A percentile compares a stretch with the other conserved stretches of the same genome.
phyloP scores from a whole-genome alignment of 2,329 filamentous ascomycete species.

The Niveomyces coronatus region DNA sequence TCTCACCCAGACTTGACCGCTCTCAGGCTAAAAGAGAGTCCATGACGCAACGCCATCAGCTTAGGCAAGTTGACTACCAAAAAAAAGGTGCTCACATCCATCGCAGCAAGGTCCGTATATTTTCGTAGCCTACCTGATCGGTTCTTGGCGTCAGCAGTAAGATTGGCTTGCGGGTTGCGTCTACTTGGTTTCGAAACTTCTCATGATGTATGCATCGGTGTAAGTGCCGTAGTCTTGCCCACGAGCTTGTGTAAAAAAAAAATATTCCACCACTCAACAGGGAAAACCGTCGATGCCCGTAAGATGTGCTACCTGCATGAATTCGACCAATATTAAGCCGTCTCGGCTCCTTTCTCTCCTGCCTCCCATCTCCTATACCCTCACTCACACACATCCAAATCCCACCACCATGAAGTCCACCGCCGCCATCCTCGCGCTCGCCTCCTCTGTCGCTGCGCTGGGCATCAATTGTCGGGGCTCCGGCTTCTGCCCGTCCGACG shows the following conservation, averaged over 20 bases:
- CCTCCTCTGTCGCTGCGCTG: slow-evolving; percentile 5
- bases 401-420: background rate
- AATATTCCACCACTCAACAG: background rate
- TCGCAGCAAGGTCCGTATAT: no score
- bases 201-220: no score
- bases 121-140: background rate
- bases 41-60: no score
- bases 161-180: background rate
- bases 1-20: no score
- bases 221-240: background rate
- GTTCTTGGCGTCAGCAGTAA: slow-evolving; percentile 4
- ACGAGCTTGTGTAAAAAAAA: background rate
- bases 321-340: no score
- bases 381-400: background rate
- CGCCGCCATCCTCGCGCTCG: background rate
- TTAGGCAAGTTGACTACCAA: no score
- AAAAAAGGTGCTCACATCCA: no score
- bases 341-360: no score
- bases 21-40: no score
- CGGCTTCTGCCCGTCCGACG: slow-evolving; percentile 10
- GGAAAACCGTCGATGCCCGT: background rate
- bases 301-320: background rate
- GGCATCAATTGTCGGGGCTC: slow-evolving; percentile 15
- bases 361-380: background rate
- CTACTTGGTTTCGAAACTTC: no score